Base-by-base conservation (phyloP, 148 eudicot species). In the Arctostaphylos glauca region DNA sequence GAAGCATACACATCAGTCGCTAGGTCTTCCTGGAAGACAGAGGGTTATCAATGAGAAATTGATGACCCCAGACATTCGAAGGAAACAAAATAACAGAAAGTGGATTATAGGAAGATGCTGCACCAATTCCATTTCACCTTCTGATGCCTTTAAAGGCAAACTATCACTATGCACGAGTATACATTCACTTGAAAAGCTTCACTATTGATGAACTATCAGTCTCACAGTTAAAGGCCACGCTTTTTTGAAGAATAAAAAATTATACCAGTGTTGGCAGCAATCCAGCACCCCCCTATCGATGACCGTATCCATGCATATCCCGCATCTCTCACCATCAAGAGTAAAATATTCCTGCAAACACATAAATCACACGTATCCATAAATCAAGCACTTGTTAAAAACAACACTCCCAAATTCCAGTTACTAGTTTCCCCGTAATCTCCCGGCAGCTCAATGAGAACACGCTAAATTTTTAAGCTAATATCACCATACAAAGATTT, bases 211-310 rank as follows among this genome's bases (percentile, higher is more conserved):
- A 76, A 31, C 38, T 31, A 31, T 31, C 38, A 31, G 38, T 31
- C 38, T 31, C 38, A 31, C 38, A 18, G 25, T 6, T 78, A 3
- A 79, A 59, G 71, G 62, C 52, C 19, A 60, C 18, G 38, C 13
- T 31, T 9, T 47, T 19, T 72, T 8, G 52, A 41, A 70, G 46
- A n/a, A 43, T 54, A 21, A 52, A 64, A 31, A 59, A 41, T 67
- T 59, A 84, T 90, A 96, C 99, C 98, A 94, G 77, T 96, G 99
- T 85, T 93, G 98, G 82, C 99, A 96, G 90, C 98, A 96, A 86
- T 96, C 99, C 52, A 96, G 89, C 53, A 96, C 93, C 72, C 99
- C 99, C 80, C 98, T 86, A 74, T 96, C 99, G 66, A 94, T 85
- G 43, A 96, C 91, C 80, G 88, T 79, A 83, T 93, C 95, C 97